Evolutionary conservation across 1,284 basidiomycete genomes (phyloP).

Genomic region (Ustilago esculenta): DNA sequence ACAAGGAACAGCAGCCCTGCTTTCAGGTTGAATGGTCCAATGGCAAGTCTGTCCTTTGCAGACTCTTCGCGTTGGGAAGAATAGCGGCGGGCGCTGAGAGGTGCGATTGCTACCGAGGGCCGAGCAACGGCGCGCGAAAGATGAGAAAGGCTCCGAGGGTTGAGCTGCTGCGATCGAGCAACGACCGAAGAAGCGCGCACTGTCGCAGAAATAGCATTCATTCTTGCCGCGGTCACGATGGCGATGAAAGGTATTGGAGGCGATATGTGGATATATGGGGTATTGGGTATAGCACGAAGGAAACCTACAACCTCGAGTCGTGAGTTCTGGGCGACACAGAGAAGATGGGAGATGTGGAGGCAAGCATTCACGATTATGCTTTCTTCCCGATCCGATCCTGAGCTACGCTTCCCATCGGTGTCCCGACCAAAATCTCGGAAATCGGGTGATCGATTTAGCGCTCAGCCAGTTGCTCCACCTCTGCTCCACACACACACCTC

Average conservation of each 20-base stretch:
- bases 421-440: conserved; percentile 16
- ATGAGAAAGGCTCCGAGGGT: conserved; percentile 5
- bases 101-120: background rate
- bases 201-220: conserved; percentile 14
- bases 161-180: conserved; percentile 8
- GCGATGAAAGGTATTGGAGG: background rate
- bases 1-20: conserved; percentile 83
- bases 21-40: conserved; percentile 80
- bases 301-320: too few relatives aligned
- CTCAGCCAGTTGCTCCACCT: conserved; percentile 6
- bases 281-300: too few relatives aligned
- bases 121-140: conserved; percentile 7
- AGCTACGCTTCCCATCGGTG: conserved; percentile 12
- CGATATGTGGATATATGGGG: too few relatives aligned
- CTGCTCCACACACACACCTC: background rate
- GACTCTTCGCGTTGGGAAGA: conserved; percentile 35
- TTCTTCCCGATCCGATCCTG: conserved; percentile 24
- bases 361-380: too few relatives aligned
- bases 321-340: too few relatives aligned
- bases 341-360: too few relatives aligned
- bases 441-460: conserved; percentile 7
- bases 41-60: conserved; percentile 44
- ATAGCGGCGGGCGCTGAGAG: conserved; percentile 2
- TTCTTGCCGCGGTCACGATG: background rate
- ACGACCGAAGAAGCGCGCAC: conserved; percentile 16